These are phyloP conservation scores for Fusarium mundagurra DNA, from an alignment of 2,329 filamentous ascomycete species.

Conservation along the genomic window DNA sequence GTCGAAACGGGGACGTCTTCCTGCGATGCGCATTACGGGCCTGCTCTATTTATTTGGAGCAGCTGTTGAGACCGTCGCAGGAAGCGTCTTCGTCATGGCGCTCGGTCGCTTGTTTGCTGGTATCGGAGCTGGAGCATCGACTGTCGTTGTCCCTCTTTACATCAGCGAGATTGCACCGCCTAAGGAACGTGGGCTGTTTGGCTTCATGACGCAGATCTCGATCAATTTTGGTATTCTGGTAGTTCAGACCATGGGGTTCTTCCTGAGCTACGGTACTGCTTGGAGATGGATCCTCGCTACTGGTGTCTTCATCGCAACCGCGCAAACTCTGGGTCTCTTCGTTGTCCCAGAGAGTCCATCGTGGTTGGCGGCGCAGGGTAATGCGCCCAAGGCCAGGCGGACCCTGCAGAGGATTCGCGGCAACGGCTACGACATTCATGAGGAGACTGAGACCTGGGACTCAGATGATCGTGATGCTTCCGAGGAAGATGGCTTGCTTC, in stretches of 20 bases:
- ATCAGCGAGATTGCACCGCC: slow-evolving; percentile 90
- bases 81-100: slow-evolving; percentile 72
- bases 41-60: slow-evolving; percentile 81
- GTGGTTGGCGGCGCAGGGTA: slow-evolving; percentile 80
- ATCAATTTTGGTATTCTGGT: slow-evolving; percentile 90
- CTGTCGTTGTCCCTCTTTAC: slow-evolving; percentile 94
- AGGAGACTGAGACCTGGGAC: slow-evolving; percentile 75
- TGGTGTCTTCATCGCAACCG: slow-evolving; percentile 73
- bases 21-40: slow-evolving; percentile 80
- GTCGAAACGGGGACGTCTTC: slow-evolving; percentile 77
- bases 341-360: slow-evolving; percentile 87
- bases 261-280: slow-evolving; percentile 78
- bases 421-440: slow-evolving; percentile 71
- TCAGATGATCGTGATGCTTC: slow-evolving; percentile 53
- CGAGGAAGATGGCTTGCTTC: slow-evolving; percentile 78
- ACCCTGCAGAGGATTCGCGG: slow-evolving; percentile 82
- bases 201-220: slow-evolving; percentile 87
- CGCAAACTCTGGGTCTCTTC: slow-evolving; percentile 76
- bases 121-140: slow-evolving; percentile 85
- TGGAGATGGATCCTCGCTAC: slow-evolving; percentile 87
- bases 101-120: slow-evolving; percentile 83
- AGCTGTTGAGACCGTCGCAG: slow-evolving; percentile 76
- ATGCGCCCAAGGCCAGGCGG: slow-evolving; percentile 67
- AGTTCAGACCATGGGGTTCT: slow-evolving; percentile 86
- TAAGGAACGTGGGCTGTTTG: slow-evolving; percentile 79